Evolutionary conservation across 768 basidiomycete genomes (phyloP).

Genomic region (Cystofilobasidium macerans): DNA sequence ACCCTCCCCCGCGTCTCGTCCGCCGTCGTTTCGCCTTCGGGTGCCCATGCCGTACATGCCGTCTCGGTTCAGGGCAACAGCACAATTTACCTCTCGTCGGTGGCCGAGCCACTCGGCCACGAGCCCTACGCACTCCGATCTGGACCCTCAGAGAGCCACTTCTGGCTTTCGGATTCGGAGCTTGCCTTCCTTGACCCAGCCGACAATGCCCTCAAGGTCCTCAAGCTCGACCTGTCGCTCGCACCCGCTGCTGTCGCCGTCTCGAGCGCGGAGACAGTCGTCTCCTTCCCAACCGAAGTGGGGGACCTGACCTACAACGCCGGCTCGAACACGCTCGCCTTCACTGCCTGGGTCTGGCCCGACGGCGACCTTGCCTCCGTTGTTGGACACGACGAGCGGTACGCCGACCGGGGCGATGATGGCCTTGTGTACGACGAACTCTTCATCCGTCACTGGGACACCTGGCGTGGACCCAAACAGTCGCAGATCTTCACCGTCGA

Average conservation of each 20-base stretch:
- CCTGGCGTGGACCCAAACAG: constrained; percentile 62
- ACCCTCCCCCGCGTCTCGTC: constrained; percentile 4
- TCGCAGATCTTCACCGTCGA: constrained; percentile 60
- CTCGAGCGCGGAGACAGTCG: constrained; percentile 22
- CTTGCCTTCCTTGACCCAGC: constrained; percentile 28
- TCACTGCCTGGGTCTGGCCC: constrained; percentile 70
- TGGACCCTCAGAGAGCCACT: constrained; percentile 7
- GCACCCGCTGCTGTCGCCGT: neutral
- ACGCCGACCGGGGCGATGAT: constrained; percentile 53
- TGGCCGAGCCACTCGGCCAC: constrained; percentile 16
- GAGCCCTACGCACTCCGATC: neutral
- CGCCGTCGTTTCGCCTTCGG: neutral
- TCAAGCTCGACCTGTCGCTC: constrained; percentile 27
- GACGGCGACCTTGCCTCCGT: constrained; percentile 54
- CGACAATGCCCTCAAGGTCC: constrained; percentile 26
- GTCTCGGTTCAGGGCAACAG: constrained; percentile 4
- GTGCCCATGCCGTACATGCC: constrained; percentile 7
- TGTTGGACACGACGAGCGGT: constrained; percentile 57
- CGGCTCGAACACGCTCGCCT: constrained; percentile 39
- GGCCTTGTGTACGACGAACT: constrained; percentile 60
- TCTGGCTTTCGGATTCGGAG: constrained; percentile 30
- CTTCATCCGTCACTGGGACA: constrained; percentile 67
- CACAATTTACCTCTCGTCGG: constrained; percentile 17
- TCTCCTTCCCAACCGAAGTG: constrained; percentile 30
- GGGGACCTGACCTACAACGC: constrained; percentile 43